phyloP scores from a whole-genome alignment of 2,329 filamentous ascomycete genomes.

The Trichoderma sp. region DNA sequence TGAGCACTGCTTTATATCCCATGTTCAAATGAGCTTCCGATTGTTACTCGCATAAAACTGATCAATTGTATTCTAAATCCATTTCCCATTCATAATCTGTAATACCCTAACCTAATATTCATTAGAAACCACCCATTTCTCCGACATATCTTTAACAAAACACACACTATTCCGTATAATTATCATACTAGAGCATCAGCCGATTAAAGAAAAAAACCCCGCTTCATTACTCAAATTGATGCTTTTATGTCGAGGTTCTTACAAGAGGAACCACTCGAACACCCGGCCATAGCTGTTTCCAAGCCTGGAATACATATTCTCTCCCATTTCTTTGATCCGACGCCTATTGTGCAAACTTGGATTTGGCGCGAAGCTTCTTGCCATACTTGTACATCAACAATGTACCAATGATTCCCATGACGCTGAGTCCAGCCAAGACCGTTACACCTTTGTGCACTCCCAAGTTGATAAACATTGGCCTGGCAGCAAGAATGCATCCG shows the following conservation, averaged over 20 bases:
- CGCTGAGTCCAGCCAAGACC: not conserved
- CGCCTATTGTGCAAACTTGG: conserved; percentile 1
- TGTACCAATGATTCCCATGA: not conserved
- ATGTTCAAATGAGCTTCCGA: too few species aligned
- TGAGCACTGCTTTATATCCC: too few species aligned
- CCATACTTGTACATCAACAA: conserved; percentile 5
- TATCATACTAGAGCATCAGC: not conserved
- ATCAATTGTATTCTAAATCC: not conserved
- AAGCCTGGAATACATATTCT: not conserved
- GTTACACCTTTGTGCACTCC: not conserved
- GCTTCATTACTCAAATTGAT: not conserved
- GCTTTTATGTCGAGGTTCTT: not conserved
- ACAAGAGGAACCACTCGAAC: not conserved
- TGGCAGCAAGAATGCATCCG: conserved; percentile 3
- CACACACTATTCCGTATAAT: not conserved
- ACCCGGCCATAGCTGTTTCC: not conserved
- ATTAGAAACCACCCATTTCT: not conserved
- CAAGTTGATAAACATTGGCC: conserved; percentile 1
- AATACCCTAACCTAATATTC: not conserved
- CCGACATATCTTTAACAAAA: not conserved
- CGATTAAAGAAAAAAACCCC: not conserved
- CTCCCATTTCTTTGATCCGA: not conserved
- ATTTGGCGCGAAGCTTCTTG: not conserved
- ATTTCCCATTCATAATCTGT: too few species aligned
- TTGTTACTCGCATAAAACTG: too few species aligned